Percentiles rank a stretch among this genome's conserved stretches.
Evolutionary conservation across 2,329 filamentous ascomycete genomes (phyloP).

Genomic region (Epichloe brachyelytri): DNA sequence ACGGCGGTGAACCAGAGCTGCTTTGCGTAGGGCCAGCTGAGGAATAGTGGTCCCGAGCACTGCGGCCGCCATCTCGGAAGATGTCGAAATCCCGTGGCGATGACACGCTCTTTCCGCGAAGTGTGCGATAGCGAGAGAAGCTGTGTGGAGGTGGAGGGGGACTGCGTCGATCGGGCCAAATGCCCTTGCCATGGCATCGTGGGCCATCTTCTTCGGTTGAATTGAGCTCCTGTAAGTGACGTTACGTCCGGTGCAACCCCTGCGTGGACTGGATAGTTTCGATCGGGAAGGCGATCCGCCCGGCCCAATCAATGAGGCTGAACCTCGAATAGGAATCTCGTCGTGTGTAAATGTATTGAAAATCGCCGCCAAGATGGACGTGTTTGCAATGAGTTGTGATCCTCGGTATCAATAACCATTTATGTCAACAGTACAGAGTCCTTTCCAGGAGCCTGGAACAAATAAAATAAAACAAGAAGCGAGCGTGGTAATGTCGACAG

Average conservation of each 20-base stretch:
- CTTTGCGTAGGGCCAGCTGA: not conserved
- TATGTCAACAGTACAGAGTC: not conserved
- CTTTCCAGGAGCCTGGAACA: not conserved
- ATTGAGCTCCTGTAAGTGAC: not conserved
- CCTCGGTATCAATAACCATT: too few species aligned
- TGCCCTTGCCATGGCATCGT: conserved; percentile 2
- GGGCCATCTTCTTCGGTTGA: conserved; percentile 1
- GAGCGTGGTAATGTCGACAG: not conserved
- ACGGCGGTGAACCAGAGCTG: conserved; percentile 3
- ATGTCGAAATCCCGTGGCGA: conserved; percentile 18
- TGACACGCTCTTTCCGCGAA: conserved; percentile 24
- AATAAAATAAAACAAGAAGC: not conserved
- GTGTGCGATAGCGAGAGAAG: conserved; percentile 19
- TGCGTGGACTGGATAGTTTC: not conserved
- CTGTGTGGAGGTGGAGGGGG: conserved; percentile 11
- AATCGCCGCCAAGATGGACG: not conserved
- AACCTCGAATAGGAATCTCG: not conserved
- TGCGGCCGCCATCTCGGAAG: conserved; percentile 11
- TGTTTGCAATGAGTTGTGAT: not conserved
- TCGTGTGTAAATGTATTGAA: not conserved
- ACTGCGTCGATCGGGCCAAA: conserved; percentile 5
- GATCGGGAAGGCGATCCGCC: not conserved
- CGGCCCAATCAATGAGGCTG: not conserved
- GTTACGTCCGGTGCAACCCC: not conserved
- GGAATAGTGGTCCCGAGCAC: not conserved